A percentile compares a stretch with the other conserved stretches of the same genome.
Evolutionary conservation across 352 stramenopile genomes (phyloP).

Genomic region (Phytophthora fragariaefolia): DNA sequence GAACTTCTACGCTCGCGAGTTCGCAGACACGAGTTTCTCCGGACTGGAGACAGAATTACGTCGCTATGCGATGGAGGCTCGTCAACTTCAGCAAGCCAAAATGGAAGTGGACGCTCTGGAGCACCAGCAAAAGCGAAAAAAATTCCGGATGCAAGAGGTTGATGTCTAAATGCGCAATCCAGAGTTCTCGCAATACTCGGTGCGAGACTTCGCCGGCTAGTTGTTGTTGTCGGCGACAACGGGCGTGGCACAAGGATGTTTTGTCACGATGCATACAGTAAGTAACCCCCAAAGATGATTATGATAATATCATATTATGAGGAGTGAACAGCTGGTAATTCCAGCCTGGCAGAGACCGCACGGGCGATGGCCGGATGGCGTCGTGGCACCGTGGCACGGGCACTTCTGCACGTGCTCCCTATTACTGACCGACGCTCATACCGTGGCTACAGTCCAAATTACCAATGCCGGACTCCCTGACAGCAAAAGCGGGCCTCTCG

Average conservation of each 20-base stretch:
- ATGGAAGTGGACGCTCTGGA: conserved; percentile 14
- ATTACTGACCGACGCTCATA: too few relatives aligned
- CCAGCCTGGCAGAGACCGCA: conserved; percentile 19
- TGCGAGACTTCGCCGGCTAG: too few relatives aligned
- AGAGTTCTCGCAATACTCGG: too few relatives aligned
- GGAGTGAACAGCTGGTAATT: conserved; percentile 11
- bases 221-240: too few relatives aligned
- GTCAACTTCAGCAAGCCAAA: conserved; percentile 14
- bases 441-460: conserved; percentile 3
- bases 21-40: conserved; percentile 28
- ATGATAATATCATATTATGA: neutral
- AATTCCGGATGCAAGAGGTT: conserved; percentile 5
- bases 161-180: neutral
- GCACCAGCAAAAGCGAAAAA: conserved; percentile 10
- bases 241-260: too few relatives aligned
- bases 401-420: neutral
- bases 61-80: conserved; percentile 34
- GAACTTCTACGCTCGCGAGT: conserved; percentile 45
- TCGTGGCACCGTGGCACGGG: conserved; percentile 10
- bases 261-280: too few relatives aligned
- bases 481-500: conserved; percentile 6
- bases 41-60: conserved; percentile 35
- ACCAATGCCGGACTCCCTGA: conserved; percentile 2
- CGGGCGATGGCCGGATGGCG: too few relatives aligned
- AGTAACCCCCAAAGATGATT: neutral